Base-by-base conservation (phyloP, 257 asterid species). In the Scutellaria minor region DNA sequence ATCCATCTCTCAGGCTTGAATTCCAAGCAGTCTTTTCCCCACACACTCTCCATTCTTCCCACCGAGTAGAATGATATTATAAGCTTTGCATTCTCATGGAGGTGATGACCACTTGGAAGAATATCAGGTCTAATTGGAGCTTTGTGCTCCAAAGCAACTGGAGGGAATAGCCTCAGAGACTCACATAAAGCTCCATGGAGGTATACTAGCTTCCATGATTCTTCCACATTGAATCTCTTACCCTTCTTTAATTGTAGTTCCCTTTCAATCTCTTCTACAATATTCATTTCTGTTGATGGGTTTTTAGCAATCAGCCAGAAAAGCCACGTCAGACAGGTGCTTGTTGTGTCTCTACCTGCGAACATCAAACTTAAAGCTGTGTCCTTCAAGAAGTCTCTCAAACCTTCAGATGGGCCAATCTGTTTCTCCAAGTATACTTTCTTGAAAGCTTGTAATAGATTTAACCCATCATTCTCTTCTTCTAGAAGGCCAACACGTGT, bases 1-100 rank as follows among this genome's bases (percentile, higher is more conserved):
- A 82, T 75, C 89, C 89, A 85, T 35, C 89, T 80, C 79, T 85
- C 89, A 0, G 84, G 87, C 82, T 70, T 82, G 56, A 85, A 82
- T 14, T 82, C 84, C 24, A 82, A 46, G 71, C 84, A 82, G 58
- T 85, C 84, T 35, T 82, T 66, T 7, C 85, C 89, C 87, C 89
- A 82, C 6, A 82, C 81, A 2, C 70, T 50, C 84, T 78, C 83
- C 83, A 78, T 80, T 62, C 86, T 77, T 39, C 86, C 86, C 59
- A 74, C 64, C 0, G 83, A 82, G 10, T 82, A 85, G 79, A 82
- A 77, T 5, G 74, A 73, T 5, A 85, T 5, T 0, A 80, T 7
- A 1, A 85, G 3, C 44, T 50, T 75, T 0, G 72, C 37, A 35
- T 76, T 51, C 37, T 64, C 35, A 0, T 9, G 10, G 4, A 82